These are phyloP conservation scores for Claviceps sp. DNA, from an alignment of 2,329 filamentous ascomycete species.

Conservation along the genomic window DNA sequence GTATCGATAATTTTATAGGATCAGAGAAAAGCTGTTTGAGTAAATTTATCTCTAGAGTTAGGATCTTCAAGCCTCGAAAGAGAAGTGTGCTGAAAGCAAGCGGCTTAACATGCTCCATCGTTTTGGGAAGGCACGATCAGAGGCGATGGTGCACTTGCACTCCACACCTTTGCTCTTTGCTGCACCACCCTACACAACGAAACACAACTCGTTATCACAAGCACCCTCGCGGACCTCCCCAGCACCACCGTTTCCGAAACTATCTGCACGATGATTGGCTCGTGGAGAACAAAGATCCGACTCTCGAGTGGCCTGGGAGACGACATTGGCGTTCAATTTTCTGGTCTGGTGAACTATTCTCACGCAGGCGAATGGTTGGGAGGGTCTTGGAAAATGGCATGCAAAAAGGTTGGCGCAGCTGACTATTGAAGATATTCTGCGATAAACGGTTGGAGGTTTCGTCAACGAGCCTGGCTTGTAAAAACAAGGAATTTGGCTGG, in stretches of 20 bases:
- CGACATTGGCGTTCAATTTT: constrained; percentile 61
- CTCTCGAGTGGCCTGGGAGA: constrained; percentile 71
- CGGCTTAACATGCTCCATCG: background rate
- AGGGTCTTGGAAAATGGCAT: constrained; percentile 59
- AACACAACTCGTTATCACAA: no score
- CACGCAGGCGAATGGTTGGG: constrained; percentile 81
- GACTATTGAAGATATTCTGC: no score
- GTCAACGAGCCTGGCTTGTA: constrained; percentile 2
- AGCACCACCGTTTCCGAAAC: constrained; percentile 82
- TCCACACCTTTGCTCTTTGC: no score
- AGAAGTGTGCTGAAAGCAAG: background rate
- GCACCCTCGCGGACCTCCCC: constrained; percentile 84
- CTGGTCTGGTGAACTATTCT: constrained; percentile 78
- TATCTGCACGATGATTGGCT: constrained; percentile 60
- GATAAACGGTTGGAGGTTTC: background rate
- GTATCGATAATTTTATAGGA: background rate
- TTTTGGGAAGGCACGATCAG: no score
- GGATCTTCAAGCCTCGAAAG: background rate
- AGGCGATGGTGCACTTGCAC: no score
- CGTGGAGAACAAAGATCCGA: constrained; percentile 71
- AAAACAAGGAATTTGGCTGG: background rate
- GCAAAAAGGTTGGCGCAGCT: no score
- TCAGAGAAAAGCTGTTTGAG: background rate
- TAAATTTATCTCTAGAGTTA: background rate
- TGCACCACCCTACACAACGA: no score